A percentile compares a stretch with the other conserved stretches of the same genome.
Evolutionary conservation across 2,329 filamentous ascomycete genomes (phyloP).

Genomic region (Cladobotryum protrusum): DNA sequence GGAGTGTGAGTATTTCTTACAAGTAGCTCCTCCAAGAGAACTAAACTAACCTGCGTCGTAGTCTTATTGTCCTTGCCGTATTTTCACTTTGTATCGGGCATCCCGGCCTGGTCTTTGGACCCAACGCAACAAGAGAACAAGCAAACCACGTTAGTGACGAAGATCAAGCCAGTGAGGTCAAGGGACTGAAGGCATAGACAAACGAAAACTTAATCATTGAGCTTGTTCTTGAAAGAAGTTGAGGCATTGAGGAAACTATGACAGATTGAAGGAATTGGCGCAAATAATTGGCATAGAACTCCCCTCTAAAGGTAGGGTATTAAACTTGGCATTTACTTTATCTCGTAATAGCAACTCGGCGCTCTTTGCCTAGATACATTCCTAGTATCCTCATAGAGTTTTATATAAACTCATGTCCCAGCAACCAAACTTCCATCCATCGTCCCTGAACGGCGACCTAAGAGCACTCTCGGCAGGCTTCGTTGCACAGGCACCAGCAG

Average conservation of each 20-base stretch:
- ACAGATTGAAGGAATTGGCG: no score
- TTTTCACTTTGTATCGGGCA: conserved; percentile 33
- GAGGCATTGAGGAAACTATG: neutral
- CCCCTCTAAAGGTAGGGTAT: no score
- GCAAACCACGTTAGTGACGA: neutral
- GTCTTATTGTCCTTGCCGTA: conserved; percentile 30
- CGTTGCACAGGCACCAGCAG: neutral
- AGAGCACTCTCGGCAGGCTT: no score
- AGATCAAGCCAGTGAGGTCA: neutral
- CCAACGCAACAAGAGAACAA: neutral
- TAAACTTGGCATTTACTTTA: no score
- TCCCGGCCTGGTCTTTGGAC: conserved; percentile 24
- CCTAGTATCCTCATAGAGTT: no score
- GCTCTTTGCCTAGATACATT: no score
- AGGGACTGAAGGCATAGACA: neutral
- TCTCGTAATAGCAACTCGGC: no score
- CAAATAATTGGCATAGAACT: no score
- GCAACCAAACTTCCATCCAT: no score
- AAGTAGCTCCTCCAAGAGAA: neutral
- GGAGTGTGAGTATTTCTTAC: conserved; percentile 32
- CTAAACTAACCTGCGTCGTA: conserved; percentile 14
- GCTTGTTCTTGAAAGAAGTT: neutral
- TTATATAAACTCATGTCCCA: no score
- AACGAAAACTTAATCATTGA: neutral
- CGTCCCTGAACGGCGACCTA: no score